phyloP scores from a whole-genome alignment of 2,329 filamentous ascomycete species.

The Fusarium luffae region DNA sequence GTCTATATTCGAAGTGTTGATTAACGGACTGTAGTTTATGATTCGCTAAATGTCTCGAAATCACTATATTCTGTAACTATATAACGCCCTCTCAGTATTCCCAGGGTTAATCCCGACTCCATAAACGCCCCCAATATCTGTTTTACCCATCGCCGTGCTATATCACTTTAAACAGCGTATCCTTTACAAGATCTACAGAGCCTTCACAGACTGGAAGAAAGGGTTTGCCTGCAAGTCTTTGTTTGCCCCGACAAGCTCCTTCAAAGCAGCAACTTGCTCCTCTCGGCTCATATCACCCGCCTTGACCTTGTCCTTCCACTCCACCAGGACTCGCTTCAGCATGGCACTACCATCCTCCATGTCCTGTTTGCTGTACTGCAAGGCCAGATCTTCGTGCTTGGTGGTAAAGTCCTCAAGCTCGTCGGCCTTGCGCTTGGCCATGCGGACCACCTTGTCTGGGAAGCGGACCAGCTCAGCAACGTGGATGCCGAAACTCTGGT shows the following conservation, averaged over 20 bases:
- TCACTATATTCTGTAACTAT: conserved; percentile 8
- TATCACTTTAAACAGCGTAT: not conserved
- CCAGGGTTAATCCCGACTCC: conserved; percentile 11
- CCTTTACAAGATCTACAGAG: conserved; percentile 53
- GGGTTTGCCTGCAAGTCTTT: conserved; percentile 71
- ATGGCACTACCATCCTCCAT: conserved; percentile 88
- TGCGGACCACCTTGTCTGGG: conserved; percentile 95
- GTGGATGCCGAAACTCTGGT: conserved; percentile 98
- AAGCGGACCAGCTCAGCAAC: conserved; percentile 97
- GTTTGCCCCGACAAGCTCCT: conserved; percentile 80
- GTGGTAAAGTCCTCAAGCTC: conserved; percentile 95
- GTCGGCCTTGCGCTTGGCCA: conserved; percentile 99
- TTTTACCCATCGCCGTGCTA: not conserved
- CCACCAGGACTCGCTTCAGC: conserved; percentile 83
- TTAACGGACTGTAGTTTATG: not conserved
- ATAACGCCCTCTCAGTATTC: conserved; percentile 18
- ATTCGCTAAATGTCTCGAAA: conserved; percentile 8
- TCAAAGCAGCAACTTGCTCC: conserved; percentile 82
- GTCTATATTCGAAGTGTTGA: not conserved
- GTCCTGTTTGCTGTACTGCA: conserved; percentile 81
- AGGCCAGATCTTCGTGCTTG: conserved; percentile 72
- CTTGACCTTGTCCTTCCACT: conserved; percentile 84
- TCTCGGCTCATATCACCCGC: conserved; percentile 71
- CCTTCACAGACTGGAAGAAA: conserved; percentile 76
- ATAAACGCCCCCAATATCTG: conserved; percentile 24